phyloP scores from a whole-genome alignment of 2,329 filamentous ascomycete genomes.

The Colletotrichum tabaci region DNA sequence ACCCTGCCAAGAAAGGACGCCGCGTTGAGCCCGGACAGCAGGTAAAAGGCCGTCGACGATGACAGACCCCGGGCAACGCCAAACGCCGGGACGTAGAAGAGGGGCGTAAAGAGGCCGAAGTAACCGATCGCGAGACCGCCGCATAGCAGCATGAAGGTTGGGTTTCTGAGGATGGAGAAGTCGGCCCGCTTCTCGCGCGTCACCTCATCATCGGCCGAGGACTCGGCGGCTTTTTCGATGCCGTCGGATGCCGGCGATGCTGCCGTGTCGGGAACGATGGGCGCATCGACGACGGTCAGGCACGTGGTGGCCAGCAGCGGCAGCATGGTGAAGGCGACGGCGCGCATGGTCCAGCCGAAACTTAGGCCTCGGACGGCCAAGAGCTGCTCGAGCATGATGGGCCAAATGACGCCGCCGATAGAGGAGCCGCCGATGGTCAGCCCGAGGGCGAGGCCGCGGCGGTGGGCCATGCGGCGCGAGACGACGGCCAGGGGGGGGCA shows the following conservation, averaged over 20 bases:
- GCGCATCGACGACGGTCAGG: slow-evolving; percentile 44
- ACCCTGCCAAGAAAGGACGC: slow-evolving; percentile 68
- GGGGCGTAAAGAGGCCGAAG: slow-evolving; percentile 63
- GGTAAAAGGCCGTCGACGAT: slow-evolving; percentile 70
- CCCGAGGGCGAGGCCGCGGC: slow-evolving; percentile 50
- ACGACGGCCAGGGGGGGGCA: slow-evolving; percentile 54
- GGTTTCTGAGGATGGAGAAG: slow-evolving; percentile 43
- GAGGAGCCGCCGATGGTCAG: slow-evolving; percentile 51
- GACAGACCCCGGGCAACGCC: slow-evolving; percentile 64
- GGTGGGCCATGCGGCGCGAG: slow-evolving; percentile 50
- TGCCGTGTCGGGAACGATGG: too few relatives aligned
- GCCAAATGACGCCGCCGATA: slow-evolving; percentile 45
- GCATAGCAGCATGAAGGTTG: slow-evolving; percentile 22
- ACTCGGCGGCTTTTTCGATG: slow-evolving; percentile 6
- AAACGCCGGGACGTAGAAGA: slow-evolving; percentile 70
- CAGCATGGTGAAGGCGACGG: slow-evolving; percentile 22
- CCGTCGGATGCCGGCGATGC: background rate
- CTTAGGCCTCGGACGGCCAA: slow-evolving; percentile 14
- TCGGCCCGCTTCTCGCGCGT: slow-evolving; percentile 4
- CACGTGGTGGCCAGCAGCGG: slow-evolving; percentile 2
- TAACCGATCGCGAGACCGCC: slow-evolving; percentile 42
- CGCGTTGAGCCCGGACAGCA: slow-evolving; percentile 73
- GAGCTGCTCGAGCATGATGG: slow-evolving; percentile 34
- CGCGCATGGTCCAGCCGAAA: slow-evolving; percentile 30
- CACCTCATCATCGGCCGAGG: background rate